phyloP scores from a whole-genome alignment of 2,329 filamentous ascomycete species.

The Beauveria sp. region DNA sequence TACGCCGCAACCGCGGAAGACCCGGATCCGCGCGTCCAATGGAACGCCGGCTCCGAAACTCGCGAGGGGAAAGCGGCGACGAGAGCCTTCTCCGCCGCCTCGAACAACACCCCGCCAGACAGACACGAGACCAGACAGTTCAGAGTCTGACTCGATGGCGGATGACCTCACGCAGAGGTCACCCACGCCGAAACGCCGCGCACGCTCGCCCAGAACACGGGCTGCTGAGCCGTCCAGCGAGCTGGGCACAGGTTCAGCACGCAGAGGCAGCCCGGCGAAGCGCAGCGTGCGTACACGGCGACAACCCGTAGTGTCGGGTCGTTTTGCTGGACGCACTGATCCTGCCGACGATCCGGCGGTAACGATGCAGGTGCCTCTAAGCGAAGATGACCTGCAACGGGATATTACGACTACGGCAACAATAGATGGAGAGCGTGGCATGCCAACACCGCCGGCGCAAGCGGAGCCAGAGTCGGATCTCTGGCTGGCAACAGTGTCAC shows the following conservation, averaged over 20 bases:
- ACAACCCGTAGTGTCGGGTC: conserved; percentile 20
- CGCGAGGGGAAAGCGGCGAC: conserved; percentile 31
- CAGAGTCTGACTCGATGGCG: conserved; percentile 4
- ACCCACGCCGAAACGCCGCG: conserved; percentile 12
- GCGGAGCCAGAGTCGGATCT: conserved; percentile 34
- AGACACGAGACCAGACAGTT: conserved; percentile 22
- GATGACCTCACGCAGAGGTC: conserved; percentile 1
- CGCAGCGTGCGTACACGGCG: conserved; percentile 15
- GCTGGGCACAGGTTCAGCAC: conserved; percentile 14
- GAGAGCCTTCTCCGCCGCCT: conserved; percentile 35
- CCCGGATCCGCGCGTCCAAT: conserved; percentile 40
- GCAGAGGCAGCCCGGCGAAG: conserved; percentile 13
- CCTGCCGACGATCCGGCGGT: conserved; percentile 12
- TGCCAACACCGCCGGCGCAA: conserved; percentile 15
- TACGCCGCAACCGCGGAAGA: conserved; percentile 34
- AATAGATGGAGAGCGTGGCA: not conserved
- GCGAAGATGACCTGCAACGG: conserved; percentile 24
- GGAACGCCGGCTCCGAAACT: conserved; percentile 41
- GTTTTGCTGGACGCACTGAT: conserved; percentile 20
- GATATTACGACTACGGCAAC: conserved; percentile 18
- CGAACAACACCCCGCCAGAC: conserved; percentile 27
- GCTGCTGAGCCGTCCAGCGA: conserved; percentile 21
- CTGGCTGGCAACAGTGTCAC: conserved; percentile 36
- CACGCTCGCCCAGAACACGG: conserved; percentile 12
- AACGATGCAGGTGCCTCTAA: conserved; percentile 15